Evolutionary conservation across 352 stramenopile species (phyloP), one percentile per base, ranked within the genome.

Genomic region (Pythium vanterpoolii): DNA sequence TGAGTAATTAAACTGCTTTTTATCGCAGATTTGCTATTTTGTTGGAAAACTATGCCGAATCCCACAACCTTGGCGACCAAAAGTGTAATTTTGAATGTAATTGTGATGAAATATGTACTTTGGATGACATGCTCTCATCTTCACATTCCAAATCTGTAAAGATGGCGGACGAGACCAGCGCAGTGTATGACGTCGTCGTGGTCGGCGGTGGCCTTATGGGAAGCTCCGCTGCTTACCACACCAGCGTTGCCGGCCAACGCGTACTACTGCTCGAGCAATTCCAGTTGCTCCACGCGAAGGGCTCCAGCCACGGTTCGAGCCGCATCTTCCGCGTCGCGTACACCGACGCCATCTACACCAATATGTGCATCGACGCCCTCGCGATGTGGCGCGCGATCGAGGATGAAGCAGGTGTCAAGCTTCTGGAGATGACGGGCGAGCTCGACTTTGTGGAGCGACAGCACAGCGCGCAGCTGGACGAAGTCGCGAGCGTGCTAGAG

Each of bases 291-390:
- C 83, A 96, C 51, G 58, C 59, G 24, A 69, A 74, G 16, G 85
- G 87, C 4, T 94, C 81, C 0, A 93, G 79, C 44, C 83, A 95
- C 69, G 87, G 87, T 21, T 64, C 71, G 21, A 93, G 73, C 33
- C 77, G 85, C 50, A 89, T 96, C 62, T 90, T 89, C 65, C 80
- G 85, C n/a, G 73, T 89, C 19, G 87, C 79, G 11, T 96, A 96
- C 57, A 74, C 80, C 40, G 74, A 87, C 49, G 66, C 69, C 27
- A 61, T 68, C 28, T 95, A 95, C 76, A 86, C 89, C 18, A 70
- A 73, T 33, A 73, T 90, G 54, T 84, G 86, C 58, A 60, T 88
- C 33, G 64, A 73, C 34, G 87, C 76, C 27, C 72, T 88, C 8
- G 46, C 70, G n/a, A 62, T 84, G 66, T 90, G 80, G 76, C 68